Percentiles rank a stretch among this genome's conserved stretches.
These are phyloP conservation scores for Claviceps citrina DNA, from an alignment of 2,329 filamentous ascomycete genomes.

Conservation along the genomic window DNA sequence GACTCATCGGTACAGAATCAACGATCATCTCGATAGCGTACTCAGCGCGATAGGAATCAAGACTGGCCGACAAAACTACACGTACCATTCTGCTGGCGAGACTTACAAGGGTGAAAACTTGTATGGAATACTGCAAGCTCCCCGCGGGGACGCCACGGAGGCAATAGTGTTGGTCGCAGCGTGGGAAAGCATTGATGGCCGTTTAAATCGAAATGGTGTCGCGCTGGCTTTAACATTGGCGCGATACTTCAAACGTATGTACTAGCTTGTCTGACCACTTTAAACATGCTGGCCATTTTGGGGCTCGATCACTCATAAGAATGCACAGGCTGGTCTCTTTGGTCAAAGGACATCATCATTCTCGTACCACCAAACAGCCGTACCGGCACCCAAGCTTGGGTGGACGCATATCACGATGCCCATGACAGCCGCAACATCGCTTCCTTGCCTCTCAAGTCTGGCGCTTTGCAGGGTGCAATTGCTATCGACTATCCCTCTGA, in stretches of 20 bases:
- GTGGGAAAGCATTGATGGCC: conserved; percentile 67
- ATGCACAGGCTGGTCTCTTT: conserved; percentile 67
- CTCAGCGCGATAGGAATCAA: conserved; percentile 71
- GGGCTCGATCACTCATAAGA: conserved; percentile 9
- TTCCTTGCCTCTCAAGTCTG: conserved; percentile 75
- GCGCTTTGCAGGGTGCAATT: conserved; percentile 79
- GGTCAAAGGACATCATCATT: conserved; percentile 97
- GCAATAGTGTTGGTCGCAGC: conserved; percentile 85
- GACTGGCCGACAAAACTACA: conserved; percentile 74
- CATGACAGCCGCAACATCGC: conserved; percentile 58
- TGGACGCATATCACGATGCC: conserved; percentile 90
- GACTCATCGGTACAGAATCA: conserved; percentile 30
- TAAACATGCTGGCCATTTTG: background rate
- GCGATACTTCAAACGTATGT: conserved; percentile 76
- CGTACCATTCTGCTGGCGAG: conserved; percentile 64
- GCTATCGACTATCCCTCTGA: conserved; percentile 88
- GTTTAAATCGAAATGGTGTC: conserved; percentile 75
- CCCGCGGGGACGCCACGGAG: conserved; percentile 89
- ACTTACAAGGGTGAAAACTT: conserved; percentile 71
- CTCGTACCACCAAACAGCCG: conserved; percentile 78
- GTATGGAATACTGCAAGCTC: conserved; percentile 85
- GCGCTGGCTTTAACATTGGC: conserved; percentile 74
- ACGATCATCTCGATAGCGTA: conserved; percentile 58
- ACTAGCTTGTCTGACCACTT: background rate
- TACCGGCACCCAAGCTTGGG: conserved; percentile 87